phyloP scores from a whole-genome alignment of 1,139 yeast genomes.

The Geotrichum candidum region DNA sequence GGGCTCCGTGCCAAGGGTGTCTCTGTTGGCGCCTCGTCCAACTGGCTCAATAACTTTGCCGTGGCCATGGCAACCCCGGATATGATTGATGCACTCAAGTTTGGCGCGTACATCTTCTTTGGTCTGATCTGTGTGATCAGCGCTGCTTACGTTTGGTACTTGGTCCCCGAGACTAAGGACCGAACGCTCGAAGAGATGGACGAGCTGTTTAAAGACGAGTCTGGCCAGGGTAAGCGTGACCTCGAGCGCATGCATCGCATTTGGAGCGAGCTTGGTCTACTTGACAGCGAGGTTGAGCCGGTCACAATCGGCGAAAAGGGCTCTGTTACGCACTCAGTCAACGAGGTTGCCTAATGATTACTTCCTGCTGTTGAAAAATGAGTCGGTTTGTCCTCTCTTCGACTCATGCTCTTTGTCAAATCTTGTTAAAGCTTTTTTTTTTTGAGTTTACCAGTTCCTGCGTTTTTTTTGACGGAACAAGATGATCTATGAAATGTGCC shows the following conservation, averaged over 20 bases:
- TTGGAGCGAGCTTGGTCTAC: slow-evolving; percentile 20
- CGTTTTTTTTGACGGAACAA: not conserved
- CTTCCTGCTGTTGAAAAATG: too few relatives aligned
- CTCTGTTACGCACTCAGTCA: not conserved
- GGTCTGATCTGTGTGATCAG: slow-evolving; percentile 27
- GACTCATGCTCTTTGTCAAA: too few relatives aligned
- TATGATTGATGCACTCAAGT: slow-evolving; percentile 42
- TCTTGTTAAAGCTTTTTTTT: too few relatives aligned
- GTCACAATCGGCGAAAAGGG: not conserved
- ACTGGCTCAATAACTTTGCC: slow-evolving; percentile 72
- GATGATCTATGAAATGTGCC: too few relatives aligned
- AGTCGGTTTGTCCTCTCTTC: too few relatives aligned
- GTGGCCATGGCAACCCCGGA: slow-evolving; percentile 70
- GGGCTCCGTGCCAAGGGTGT: slow-evolving; percentile 71
- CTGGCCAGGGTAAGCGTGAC: slow-evolving; percentile 16
- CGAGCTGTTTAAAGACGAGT: slow-evolving; percentile 30
- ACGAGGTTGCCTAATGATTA: not conserved
- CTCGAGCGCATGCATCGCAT: slow-evolving; percentile 20
- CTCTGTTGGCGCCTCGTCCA: slow-evolving; percentile 64
- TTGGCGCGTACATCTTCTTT: slow-evolving; percentile 49
- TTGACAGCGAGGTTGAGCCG: slow-evolving; percentile 15
- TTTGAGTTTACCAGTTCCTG: not conserved
- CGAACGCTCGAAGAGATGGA: slow-evolving; percentile 49
- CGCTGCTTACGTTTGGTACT: slow-evolving; percentile 34
- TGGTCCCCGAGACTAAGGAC: slow-evolving; percentile 46